Evolutionary conservation across 1,284 basidiomycete genomes (phyloP).

Genomic region (Cryptococcus maquisensis): DNA sequence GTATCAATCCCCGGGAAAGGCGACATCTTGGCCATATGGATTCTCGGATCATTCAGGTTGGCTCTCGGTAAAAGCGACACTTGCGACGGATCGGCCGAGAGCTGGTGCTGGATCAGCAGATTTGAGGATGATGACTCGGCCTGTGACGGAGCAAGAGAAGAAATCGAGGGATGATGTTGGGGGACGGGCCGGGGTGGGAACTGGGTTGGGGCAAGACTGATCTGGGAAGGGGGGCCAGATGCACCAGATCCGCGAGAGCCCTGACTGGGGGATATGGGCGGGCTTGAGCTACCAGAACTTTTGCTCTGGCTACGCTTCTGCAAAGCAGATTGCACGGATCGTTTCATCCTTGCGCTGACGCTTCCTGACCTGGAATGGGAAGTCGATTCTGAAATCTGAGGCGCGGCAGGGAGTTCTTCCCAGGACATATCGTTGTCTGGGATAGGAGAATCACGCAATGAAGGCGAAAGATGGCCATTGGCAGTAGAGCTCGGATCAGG

Average conservation of each 20-base stretch:
- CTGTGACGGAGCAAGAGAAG: conserved; percentile 25
- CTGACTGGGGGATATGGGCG: conserved; percentile 16
- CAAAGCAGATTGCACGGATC: conserved; percentile 30
- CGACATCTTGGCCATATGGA: conserved; percentile 68
- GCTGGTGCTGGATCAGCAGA: conserved; percentile 37
- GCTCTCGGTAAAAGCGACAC: conserved; percentile 60
- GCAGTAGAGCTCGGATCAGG: neutral
- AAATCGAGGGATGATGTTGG: conserved; percentile 30
- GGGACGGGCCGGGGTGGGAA: neutral
- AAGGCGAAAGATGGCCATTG: neutral
- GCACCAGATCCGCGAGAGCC: conserved; percentile 18
- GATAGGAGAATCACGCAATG: conserved; percentile 7
- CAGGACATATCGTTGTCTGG: conserved; percentile 37
- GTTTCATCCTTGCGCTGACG: conserved; percentile 35
- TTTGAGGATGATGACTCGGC: conserved; percentile 21
- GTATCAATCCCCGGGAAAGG: conserved; percentile 80
- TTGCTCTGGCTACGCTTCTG: conserved; percentile 27
- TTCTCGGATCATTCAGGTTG: conserved; percentile 54
- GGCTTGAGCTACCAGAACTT: conserved; percentile 25
- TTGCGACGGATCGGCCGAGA: conserved; percentile 25
- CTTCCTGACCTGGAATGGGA: conserved; percentile 36
- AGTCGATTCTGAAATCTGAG: conserved; percentile 22
- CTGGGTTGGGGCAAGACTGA: conserved; percentile 1
- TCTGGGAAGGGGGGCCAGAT: conserved; percentile 18
- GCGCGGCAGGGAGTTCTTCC: conserved; percentile 36